A percentile compares a stretch with the other conserved stretches of the same genome.
Evolutionary conservation across 2,329 filamentous ascomycete species (phyloP).

Genomic region (Aureobasidium sp.): DNA sequence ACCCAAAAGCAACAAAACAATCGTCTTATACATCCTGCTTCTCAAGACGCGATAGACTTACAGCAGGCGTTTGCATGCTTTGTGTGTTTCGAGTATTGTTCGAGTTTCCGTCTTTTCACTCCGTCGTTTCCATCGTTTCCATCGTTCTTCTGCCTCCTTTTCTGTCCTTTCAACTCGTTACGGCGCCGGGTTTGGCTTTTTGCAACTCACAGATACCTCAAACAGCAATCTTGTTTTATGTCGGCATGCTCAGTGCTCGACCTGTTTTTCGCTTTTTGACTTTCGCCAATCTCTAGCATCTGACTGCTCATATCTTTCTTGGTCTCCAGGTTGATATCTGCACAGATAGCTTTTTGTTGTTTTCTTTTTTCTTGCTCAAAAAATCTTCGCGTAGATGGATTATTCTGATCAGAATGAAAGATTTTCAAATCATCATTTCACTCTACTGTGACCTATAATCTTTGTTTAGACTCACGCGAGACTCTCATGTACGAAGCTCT

Average conservation of each 20-base stretch:
- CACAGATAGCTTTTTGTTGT: neutral
- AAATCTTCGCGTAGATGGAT: neutral
- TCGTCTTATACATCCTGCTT: neutral
- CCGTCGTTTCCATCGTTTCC: neutral
- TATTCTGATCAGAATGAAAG: neutral
- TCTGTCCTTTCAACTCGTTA: neutral
- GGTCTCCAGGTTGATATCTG: neutral
- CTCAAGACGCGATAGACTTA: neutral
- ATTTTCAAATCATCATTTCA: neutral
- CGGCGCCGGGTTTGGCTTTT: neutral
- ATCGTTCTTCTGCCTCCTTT: neutral
- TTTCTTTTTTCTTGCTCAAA: neutral
- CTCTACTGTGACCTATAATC: neutral
- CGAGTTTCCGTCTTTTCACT: neutral
- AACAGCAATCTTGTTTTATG: conserved; percentile 9
- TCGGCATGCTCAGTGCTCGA: neutral
- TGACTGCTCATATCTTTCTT: neutral
- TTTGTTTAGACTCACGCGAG: neutral
- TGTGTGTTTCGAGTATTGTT: neutral
- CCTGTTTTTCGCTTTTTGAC: neutral
- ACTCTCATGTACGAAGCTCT: conserved; percentile 7
- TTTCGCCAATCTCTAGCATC: neutral
- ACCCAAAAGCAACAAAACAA: conserved; percentile 5
- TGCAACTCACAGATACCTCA: conserved; percentile 14
- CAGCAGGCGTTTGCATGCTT: conserved; percentile 6